Evolutionary conservation across 148 eudicot species (phyloP).

Genomic region (Simmondsia chinensis): DNA sequence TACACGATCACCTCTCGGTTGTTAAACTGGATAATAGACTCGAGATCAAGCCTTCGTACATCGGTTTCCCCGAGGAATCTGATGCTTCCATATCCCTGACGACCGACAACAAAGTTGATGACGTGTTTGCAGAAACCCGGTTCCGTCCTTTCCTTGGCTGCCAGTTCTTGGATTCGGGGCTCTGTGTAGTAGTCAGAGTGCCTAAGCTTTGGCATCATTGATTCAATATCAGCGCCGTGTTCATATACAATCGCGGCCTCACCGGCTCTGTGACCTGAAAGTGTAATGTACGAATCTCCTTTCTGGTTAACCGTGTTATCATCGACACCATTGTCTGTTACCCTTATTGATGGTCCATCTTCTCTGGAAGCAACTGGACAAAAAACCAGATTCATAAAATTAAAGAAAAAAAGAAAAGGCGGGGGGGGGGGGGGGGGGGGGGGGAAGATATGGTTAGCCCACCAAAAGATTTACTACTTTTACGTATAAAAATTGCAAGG

Average conservation of each 20-base stretch:
- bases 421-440: too few species aligned
- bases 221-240: conserved; percentile 85
- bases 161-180: conserved; percentile 83
- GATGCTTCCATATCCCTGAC: conserved; percentile 80
- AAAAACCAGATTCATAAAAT: not conserved
- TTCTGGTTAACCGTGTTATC: conserved; percentile 35
- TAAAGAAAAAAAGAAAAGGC: not conserved
- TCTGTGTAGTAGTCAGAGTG: conserved; percentile 93
- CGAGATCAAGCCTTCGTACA: conserved; percentile 81
- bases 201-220: conserved; percentile 88
- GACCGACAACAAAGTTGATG: conserved; percentile 74
- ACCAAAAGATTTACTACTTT: too few species aligned
- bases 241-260: conserved; percentile 88
- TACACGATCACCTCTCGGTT: conserved; percentile 84
- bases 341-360: conserved; percentile 40
- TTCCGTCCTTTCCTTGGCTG: conserved; percentile 89
- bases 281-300: conserved; percentile 55
- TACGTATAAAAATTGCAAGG: too few species aligned
- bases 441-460: too few species aligned
- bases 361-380: conserved; percentile 31
- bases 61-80: conserved; percentile 91
- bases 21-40: conserved; percentile 72
- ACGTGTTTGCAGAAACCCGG: conserved; percentile 84
- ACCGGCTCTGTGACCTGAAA: conserved; percentile 81
- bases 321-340: conserved; percentile 26